These are phyloP conservation scores for Fusarium solani-melongenae DNA, from an alignment of 2,329 filamentous ascomycete species.

Conservation along the genomic window DNA sequence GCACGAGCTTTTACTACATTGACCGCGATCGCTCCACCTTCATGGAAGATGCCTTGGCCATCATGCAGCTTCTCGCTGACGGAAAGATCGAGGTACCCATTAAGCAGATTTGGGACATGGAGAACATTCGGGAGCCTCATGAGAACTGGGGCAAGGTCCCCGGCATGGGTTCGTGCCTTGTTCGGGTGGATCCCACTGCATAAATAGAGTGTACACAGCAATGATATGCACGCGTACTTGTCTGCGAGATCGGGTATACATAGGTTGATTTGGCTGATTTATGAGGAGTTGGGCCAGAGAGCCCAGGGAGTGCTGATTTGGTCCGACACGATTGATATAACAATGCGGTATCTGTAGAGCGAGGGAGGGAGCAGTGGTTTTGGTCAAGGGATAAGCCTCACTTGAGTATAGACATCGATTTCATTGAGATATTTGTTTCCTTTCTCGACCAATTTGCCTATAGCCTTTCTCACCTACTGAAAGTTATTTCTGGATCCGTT, in stretches of 20 bases:
- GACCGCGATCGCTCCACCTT: conserved; percentile 48
- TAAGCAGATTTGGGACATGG: conserved; percentile 54
- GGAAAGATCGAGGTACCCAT: conserved; percentile 51
- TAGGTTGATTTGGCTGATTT: not conserved
- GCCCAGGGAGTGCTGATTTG: not conserved
- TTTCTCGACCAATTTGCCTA: not conserved
- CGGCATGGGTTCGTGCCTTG: conserved; percentile 51
- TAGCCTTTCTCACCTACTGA: not conserved
- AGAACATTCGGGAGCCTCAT: conserved; percentile 53
- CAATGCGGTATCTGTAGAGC: not conserved
- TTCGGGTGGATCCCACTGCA: conserved; percentile 39
- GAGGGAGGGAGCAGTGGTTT: not conserved
- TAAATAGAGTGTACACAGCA: not conserved
- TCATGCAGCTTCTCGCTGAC: conserved; percentile 47
- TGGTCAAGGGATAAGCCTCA: not conserved
- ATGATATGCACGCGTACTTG: not conserved
- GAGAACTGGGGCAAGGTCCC: conserved; percentile 47
- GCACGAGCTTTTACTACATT: conserved; percentile 52
- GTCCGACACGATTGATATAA: not conserved
- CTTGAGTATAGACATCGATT: not conserved
- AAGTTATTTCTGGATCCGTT: not conserved
- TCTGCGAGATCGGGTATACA: not conserved
- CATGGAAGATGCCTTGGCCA: conserved; percentile 42
- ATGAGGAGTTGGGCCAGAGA: not conserved
- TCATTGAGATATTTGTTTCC: not conserved